phyloP scores from a whole-genome alignment of 257 asterid genomes.

The Solanum megistacrolobum region DNA sequence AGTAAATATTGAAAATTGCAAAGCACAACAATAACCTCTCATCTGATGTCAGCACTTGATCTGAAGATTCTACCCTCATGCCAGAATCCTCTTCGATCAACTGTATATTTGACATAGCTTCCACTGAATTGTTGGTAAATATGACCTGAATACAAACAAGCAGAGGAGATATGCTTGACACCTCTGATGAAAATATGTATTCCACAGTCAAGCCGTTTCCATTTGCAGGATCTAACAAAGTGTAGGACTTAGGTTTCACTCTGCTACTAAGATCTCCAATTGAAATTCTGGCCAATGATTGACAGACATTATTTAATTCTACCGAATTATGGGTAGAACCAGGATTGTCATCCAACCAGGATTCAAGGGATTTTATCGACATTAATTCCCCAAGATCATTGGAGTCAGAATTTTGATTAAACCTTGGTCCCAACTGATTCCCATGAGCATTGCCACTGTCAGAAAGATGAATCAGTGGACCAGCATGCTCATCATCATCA shows the following conservation, averaged over 20 bases:
- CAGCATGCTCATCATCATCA: conserved; percentile 32
- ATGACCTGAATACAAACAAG: conserved; percentile 58
- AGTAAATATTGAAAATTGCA: not conserved
- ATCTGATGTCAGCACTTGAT: conserved; percentile 30
- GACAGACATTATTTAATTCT: conserved; percentile 29
- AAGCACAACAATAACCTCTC: conserved; percentile 1
- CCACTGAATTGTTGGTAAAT: conserved; percentile 58
- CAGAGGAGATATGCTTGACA: conserved; percentile 50
- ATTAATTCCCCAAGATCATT: conserved; percentile 57
- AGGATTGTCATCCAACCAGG: conserved; percentile 85
- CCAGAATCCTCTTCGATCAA: conserved; percentile 55
- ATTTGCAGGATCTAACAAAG: conserved; percentile 66
- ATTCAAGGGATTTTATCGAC: conserved; percentile 70
- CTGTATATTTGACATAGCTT: conserved; percentile 51
- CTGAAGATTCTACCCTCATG: conserved; percentile 37
- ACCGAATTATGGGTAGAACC: conserved; percentile 35
- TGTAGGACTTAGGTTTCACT: conserved; percentile 59
- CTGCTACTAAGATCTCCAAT: conserved; percentile 64
- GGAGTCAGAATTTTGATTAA: conserved; percentile 27
- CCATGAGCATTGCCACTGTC: conserved; percentile 45
- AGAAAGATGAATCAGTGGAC: conserved; percentile 60
- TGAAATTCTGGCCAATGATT: conserved; percentile 78
- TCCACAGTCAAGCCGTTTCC: conserved; percentile 76
- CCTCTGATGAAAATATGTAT: conserved; percentile 61
- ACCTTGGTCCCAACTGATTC: conserved; percentile 19